Conservation (phyloP, 2,329 filamentous ascomycete genomes). For the Zymoseptoria passerinii region DNA sequence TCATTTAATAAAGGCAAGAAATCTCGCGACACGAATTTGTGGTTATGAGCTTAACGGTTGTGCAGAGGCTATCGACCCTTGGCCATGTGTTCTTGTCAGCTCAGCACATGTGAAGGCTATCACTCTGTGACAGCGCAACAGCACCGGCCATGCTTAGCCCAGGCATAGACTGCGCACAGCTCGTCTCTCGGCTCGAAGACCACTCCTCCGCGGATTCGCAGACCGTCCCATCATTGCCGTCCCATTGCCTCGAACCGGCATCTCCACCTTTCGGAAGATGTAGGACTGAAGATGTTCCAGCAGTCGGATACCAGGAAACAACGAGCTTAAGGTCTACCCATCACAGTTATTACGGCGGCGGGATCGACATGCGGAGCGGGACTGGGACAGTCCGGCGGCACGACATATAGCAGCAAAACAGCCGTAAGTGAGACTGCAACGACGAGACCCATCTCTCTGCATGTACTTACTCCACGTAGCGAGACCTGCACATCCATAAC, state of each 20-base stretch:
- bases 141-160: too few relatives aligned
- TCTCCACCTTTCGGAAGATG: background rate
- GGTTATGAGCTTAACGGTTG: too few relatives aligned
- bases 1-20: too few relatives aligned
- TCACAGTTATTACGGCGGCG: background rate
- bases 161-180: too few relatives aligned
- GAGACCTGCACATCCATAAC: background rate
- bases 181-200: background rate
- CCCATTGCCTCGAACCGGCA: background rate
- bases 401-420: background rate
- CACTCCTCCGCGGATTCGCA: background rate
- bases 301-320: background rate
- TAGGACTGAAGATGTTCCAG: background rate
- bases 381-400: background rate
- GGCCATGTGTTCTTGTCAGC: too few relatives aligned
- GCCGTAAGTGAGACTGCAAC: background rate
- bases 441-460: too few relatives aligned
- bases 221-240: background rate
- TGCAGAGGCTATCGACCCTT: too few relatives aligned
- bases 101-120: too few relatives aligned
- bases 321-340: background rate
- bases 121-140: too few relatives aligned
- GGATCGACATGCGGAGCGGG: background rate
- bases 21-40: too few relatives aligned
- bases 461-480: background rate